phyloP scores from a whole-genome alignment of 2,329 filamentous ascomycete genomes.

The Cyphellophora europaea region DNA sequence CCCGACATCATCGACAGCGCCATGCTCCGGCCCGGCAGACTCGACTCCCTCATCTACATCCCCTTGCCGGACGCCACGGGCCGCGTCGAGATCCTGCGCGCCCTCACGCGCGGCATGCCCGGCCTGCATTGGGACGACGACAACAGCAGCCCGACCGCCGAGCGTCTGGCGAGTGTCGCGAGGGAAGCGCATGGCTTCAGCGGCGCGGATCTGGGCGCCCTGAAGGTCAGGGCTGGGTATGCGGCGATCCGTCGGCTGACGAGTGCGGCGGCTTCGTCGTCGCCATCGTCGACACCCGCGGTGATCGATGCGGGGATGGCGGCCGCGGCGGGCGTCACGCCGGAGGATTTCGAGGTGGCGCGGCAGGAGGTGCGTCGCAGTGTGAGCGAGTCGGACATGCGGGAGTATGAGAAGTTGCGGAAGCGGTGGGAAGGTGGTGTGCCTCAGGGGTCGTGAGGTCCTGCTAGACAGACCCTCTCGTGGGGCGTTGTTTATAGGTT shows the following conservation, averaged over 20 bases:
- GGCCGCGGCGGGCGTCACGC: conserved; percentile 2
- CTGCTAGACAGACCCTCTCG: too few relatives aligned
- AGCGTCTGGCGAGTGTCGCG: conserved; percentile 54
- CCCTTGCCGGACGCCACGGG: conserved; percentile 72
- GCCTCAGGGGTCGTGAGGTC: too few relatives aligned
- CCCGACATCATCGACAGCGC: conserved; percentile 95
- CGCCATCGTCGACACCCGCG: conserved; percentile 25
- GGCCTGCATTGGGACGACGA: conserved; percentile 40
- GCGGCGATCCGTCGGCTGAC: conserved; percentile 39
- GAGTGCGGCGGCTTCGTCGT: conserved; percentile 36
- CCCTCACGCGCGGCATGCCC: conserved; percentile 45
- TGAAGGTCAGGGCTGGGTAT: conserved; percentile 51
- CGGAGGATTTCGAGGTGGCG: conserved; percentile 14
- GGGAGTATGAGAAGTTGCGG: conserved; percentile 47
- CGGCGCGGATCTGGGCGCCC: conserved; percentile 53
- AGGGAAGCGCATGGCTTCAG: conserved; percentile 58
- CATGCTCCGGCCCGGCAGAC: conserved; percentile 81
- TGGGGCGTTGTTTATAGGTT: too few relatives aligned
- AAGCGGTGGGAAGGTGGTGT: conserved; percentile 41
- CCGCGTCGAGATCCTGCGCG: conserved; percentile 74
- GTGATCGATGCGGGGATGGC: not conserved
- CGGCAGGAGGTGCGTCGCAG: conserved; percentile 14
- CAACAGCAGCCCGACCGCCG: too few relatives aligned
- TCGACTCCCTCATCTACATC: conserved; percentile 83
- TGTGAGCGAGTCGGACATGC: conserved; percentile 46